Evolutionary conservation across 192 early-diverging fungal species (phyloP), one percentile per base, ranked within the genome.

Genomic region (Entomortierella parvispora): DNA sequence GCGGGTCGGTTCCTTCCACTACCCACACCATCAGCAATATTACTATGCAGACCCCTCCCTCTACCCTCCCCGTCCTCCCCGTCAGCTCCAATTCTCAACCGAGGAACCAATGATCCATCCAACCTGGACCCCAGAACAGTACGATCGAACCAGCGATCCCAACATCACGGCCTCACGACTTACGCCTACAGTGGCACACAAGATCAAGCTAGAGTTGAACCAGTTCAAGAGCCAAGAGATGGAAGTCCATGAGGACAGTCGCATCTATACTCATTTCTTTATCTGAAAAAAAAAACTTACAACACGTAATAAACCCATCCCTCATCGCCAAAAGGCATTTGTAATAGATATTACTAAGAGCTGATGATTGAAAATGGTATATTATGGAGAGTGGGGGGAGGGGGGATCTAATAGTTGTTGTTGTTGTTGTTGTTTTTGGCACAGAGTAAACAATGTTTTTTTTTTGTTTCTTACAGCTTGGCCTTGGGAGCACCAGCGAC

Each of bases 121-220:
- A 50, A 94, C 92, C 4, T 92, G 85, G 80, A 83, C 90, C 26
- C 79, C 87, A 2, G 81, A 81, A 18, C 93, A 96, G 50, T 99
- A 99, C 74, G 95, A 97, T 71, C 86, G 96, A n/a, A 88, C 89
- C 46, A 94, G 93, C 51, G 92, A 95, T 80, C 79, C 86, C 3
- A 87, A 93, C 47, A 84, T 90, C 12, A 96, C 94, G 15, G 94
- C 93, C 62, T 85, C 85, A 54, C 89, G 92, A 53, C 77, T 99
- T 1, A 97, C 96, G 4, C 90, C 95, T 17, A 82, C 89, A 32
- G 84, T 97, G 56, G 95, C 95, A 42, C 90, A 93, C 62, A 81
- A 82, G 65, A 98, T 99, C 79, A 92, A 96, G 51, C 88, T 94
- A 72, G 97, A 99, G 75, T 80, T 99, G 56, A 99, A 99, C 82